Base-by-base conservation (phyloP, 768 basidiomycete genomes). In the Trametes maxima region DNA sequence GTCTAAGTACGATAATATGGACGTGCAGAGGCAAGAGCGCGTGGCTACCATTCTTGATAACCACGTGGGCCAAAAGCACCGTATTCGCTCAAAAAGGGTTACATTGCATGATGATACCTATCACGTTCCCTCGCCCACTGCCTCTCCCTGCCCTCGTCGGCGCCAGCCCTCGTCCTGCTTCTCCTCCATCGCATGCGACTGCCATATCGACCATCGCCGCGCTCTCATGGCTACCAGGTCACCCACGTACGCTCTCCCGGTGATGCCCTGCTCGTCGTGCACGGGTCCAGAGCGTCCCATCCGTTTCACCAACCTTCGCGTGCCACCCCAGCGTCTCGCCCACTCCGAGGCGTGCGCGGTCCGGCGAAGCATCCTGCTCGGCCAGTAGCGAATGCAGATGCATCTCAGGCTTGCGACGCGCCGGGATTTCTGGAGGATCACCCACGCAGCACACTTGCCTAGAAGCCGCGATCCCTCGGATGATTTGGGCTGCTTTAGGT, bases 31-130 rank as follows among this genome's bases (percentile, higher is more conserved):
- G 51, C 56, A 63, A 63, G 62, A 54, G 62, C 62, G 62, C 62
- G 62, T 64, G 62, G 62, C 62, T 55, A 59, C 53, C 62, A 54
- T 54, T 63, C 53, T 45, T 52, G 62, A 64, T 64, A 64, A 64
- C 62, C 62, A 64, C 62, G 62, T 64, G 62, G 53, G 53, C 28
- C 57, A 59, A 59, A 55, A 46, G 53, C 37, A 37, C 57, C 62
- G 62, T 22, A 16, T 21, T n/a, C 48, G 57, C 48, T 63, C 62
- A 19, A 63, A 63, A 53, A 46, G 14, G 62, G 62, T 59, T 64
- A 64, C 57, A 64, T 64, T 64, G 53, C 46, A 40, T 64, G 62
- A 64, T 64, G 62, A 64, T 64, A 54, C 42, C 53, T 43, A 59
- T 64, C 57, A 64, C 62, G 49, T 54, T 54, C 62, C 56, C 39